Conservation (phyloP, 2,329 filamentous ascomycete genomes). For the Biscogniauxia mediterranea region DNA sequence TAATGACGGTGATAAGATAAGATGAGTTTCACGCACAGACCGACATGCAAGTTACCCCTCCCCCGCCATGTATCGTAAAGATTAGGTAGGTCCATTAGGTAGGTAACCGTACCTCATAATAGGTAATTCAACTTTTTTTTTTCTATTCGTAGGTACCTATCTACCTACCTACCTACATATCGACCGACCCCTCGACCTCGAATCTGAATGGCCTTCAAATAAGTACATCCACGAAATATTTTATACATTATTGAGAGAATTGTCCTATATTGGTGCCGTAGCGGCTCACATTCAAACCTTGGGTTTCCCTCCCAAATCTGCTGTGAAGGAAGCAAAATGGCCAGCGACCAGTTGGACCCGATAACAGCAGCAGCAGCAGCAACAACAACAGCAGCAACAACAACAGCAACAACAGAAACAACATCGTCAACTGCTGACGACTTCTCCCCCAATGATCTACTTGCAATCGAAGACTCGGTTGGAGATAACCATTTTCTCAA, state of each 20-base stretch:
- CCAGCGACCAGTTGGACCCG: not conserved
- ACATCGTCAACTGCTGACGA: not conserved
- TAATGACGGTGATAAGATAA: no score
- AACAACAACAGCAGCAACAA: no score
- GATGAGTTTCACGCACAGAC: not conserved
- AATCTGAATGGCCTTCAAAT: no score
- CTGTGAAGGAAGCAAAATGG: not conserved
- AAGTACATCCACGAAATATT: no score
- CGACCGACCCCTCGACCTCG: no score
- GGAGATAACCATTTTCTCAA: slow-evolving; percentile 21
- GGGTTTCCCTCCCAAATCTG: not conserved
- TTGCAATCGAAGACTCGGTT: slow-evolving; percentile 20
- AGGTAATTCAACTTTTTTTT: slow-evolving; percentile 2
- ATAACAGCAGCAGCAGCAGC: not conserved
- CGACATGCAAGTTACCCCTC: not conserved
- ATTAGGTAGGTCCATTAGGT: no score
- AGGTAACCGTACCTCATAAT: no score
- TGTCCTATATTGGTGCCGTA: no score
- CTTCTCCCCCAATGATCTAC: slow-evolving; percentile 4
- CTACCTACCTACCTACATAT: not conserved
- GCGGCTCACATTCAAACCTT: no score
- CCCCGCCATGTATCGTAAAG: not conserved
- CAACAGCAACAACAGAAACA: no score
- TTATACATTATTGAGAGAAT: no score
- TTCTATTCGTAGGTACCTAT: not conserved